Base-by-base conservation (phyloP, 2,329 filamentous ascomycete genomes). In the Aspergillus felis region DNA sequence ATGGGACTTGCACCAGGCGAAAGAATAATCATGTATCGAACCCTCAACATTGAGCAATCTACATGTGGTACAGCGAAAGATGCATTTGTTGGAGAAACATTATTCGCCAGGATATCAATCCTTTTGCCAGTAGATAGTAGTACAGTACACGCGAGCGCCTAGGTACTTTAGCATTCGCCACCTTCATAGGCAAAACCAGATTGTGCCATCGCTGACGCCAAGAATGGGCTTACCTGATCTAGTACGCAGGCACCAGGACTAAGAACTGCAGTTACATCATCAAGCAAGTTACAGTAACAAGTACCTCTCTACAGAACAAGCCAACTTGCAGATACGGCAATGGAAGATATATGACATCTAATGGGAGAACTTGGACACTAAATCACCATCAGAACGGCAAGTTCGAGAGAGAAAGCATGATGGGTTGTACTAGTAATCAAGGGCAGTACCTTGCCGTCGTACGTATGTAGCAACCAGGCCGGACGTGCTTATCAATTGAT, bases 11-110 rank as follows among this genome's bases (percentile, higher is more conserved):
- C 51, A 51, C 55, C 62, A 64, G 64, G 60, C 62, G 58, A 64
- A 65, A 60, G 61, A 61, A 59, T 63, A 60, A 56, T 59, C 54
- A 59, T 63, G 57, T 58, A 65, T 62, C 70, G 66, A 72, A 72
- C 66, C 63, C 69, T 67, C 63, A 67, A 64, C 62, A 57, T 62
- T 60, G 61, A 57, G 50, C 53, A 57, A 60, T 57, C 55, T 55
- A 57, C 48, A 59, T 60, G 52, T 64, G 63, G 53, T 57, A 54
- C 55, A 64, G 62, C 60, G 53, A 50, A 54, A 59, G 55, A 60
- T 44, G 53, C 44, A 51, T 51, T 49, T 32, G 14, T 51, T 47
- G 44, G 44, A 28, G 46, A 51, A 17, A n/a, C 14, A 38, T 17
- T 51, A 60, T 55, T 60, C 61, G 60, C 64, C 58, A 22, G 48